Evolutionary conservation across 2,329 filamentous ascomycete species (phyloP).

Genomic region (Geoglossum cookeanum): DNA sequence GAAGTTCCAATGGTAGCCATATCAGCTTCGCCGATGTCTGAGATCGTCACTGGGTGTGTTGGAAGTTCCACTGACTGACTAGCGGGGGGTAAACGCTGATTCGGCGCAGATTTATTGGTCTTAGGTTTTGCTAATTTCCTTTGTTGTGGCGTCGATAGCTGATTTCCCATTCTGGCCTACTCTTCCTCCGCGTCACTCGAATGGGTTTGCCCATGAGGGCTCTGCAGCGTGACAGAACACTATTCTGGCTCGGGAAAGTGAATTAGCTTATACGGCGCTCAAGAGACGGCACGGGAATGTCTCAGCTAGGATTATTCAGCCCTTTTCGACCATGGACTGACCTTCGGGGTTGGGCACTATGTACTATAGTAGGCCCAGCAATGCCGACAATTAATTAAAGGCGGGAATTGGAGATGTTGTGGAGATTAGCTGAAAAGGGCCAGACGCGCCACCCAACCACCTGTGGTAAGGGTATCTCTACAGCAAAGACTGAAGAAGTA

Average conservation of each 20-base stretch:
- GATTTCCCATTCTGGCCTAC: constrained; percentile 4
- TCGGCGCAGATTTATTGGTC: constrained; percentile 2
- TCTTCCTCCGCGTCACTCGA: not conserved
- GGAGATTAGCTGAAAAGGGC: not conserved
- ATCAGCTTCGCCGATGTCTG: not conserved
- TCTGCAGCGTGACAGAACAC: not conserved
- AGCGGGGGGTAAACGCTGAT: not conserved
- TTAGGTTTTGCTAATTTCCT: constrained; percentile 4
- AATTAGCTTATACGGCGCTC: not conserved
- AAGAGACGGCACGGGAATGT: not conserved
- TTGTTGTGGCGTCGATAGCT: not conserved
- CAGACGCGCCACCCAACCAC: not conserved
- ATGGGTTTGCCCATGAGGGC: not conserved
- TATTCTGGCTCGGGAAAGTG: not conserved
- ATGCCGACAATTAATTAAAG: not conserved
- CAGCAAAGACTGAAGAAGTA: too few species aligned
- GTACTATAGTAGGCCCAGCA: too few species aligned
- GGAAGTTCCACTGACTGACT: not conserved
- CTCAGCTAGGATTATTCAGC: not conserved
- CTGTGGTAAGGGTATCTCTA: not conserved
- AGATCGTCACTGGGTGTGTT: not conserved
- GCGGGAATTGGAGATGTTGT: not conserved
- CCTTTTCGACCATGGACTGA: not conserved
- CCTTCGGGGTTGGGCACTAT: not conserved
- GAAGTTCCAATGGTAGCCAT: not conserved